Base-by-base conservation (phyloP, 1,139 yeast genomes). In the Arxiozyma bovina region DNA sequence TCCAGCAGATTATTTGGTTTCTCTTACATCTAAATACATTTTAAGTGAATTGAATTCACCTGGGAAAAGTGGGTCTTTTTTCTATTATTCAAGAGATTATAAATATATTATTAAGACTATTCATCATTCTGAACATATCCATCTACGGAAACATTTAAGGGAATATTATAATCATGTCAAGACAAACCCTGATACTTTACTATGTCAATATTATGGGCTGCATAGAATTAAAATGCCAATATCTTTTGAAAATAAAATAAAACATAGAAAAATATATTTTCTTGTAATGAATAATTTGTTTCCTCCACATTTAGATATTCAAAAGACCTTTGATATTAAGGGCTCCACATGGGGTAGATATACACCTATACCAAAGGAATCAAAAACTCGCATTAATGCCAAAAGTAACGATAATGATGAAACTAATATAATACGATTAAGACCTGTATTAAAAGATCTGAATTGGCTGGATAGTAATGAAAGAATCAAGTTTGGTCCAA, bases 221-320 rank as follows among this genome's bases (percentile, higher is more conserved):
- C 99, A 94, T 70, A 76, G 99, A 54, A 87, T 94, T 51, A 91
- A 93, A 68, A 83, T 93, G 82, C 96, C 93, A 15, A 79, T 87
- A 45, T 81, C 85, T 23, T 67, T 68, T 48, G 63, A 66, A 58
- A 65, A 64, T 53, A 71, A 71, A 42, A 64, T 73, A 20, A 81
- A 80, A 47, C 78, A 78, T 55, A 81, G 94, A 57, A 91, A 89
- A 68, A 89, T 93, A 46, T 96, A 94, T 71, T 93, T 94, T 63
- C 78, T 94, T 54, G 97, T 94, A 48, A 94, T 94, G 99, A 94
- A 94, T 73, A 94, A 94, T 67, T 76, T 94, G 54, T 93, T 94
- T 71, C 99, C 99, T 0, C 96, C 98, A 7, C 91, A 89, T 66
- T 78, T 93, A 55, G 95, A 88, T 60, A 85, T 93, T 57, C 96